Base-by-base conservation (phyloP, 495 filamentous ascomycete species). In the Amphirosellinia nigrospora region DNA sequence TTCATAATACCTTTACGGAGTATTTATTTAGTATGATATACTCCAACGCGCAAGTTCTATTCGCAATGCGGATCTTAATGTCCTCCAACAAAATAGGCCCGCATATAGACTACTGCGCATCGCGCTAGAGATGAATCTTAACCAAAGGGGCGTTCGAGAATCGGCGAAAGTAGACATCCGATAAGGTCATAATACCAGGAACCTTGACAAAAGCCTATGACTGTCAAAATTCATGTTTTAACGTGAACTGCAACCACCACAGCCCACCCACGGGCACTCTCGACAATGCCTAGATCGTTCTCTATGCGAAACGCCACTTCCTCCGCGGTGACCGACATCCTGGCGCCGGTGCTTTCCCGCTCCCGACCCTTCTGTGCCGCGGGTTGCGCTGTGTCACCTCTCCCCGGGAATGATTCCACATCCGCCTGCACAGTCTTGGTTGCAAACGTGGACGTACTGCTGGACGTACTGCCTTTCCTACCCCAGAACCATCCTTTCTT, bases 201-300 rank as follows among this genome's bases (percentile, higher is more conserved):
- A n/a, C n/a, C 6, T 28, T n/a, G n/a, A n/a, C n/a, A n/a, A n/a
- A 30, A 1, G 32, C 4, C 41, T 34, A 9, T 16, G 6, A 4
- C 43, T 10, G 11, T 55, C 13, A 43, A 56, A 4, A 9, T 36
- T 73, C 70, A 75, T 4, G 68, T 70, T 34, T 50, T 67, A 2
- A 85, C 73, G 6, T 71, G 73, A 2, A 87, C 75, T 23, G 73
- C 70, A 11, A 84, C 48, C 34, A 88, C 80, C 73, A 88, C 76
- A 15, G 80, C 84, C 73, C 79, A 87, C 0, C 86, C 87, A 0
- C 72, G 79, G 68, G 74, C 64, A n/a, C 82, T 86, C 69, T 87
- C 86, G 73, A 80, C 84, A 11, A 89, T 70, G 0, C 87, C 87
- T 68, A 88, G 77, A 4, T 82, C 80, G 68, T 86, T 89, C 78